Evolutionary conservation across 202 grass and related monocot species (phyloP), one percentile per base, ranked within the genome.

Genomic region (Eragrostis tef): DNA sequence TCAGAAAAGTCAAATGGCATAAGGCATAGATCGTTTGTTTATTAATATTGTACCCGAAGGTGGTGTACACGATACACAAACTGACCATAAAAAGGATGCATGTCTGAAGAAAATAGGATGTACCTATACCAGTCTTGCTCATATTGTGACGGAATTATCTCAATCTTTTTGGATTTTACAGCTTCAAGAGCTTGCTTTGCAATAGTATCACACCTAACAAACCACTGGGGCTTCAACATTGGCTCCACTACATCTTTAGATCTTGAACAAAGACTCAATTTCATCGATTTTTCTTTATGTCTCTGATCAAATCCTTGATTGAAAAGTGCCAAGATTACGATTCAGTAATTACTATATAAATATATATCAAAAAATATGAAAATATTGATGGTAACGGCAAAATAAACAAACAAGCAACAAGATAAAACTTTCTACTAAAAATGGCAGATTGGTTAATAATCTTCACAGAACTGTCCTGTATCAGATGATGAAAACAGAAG

Each of bases 121-220:
- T 88, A 97, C 92, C 92, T 93, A 62, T 89, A 89, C 94, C 92
- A 98, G 69, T 98, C 94, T 78, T 91, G 90, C 56, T 93, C 87
- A 87, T 93, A 94, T 73, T 98, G 94, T 46, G 88, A 90, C 6
- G 92, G 94, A 77, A 94, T 94, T 21, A 97, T 92, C 86, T 94
- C 92, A 75, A 97, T 94, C 72, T 81, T 87, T 71, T 91, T 93
- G 1, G 86, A 94, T 52, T 77, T 75, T 22, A 98, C 94, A 82
- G 94, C 94, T 51, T 94, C 90, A 77, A 98, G 75, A 63, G 84
- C 86, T 54, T 74, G 65, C 63, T 89, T 94, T 69, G 86, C 94
- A 92, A 98, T 98, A 16, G 80, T 87, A 70, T 82, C 73, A 68
- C 92, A 98, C 81, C 81, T 89, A 81, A 94, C 92, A 88, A 94